A percentile compares a stretch with the other conserved stretches of the same genome.
Conservation (phyloP, 148 eudicot species). For the Persicaria maculosa region DNA sequence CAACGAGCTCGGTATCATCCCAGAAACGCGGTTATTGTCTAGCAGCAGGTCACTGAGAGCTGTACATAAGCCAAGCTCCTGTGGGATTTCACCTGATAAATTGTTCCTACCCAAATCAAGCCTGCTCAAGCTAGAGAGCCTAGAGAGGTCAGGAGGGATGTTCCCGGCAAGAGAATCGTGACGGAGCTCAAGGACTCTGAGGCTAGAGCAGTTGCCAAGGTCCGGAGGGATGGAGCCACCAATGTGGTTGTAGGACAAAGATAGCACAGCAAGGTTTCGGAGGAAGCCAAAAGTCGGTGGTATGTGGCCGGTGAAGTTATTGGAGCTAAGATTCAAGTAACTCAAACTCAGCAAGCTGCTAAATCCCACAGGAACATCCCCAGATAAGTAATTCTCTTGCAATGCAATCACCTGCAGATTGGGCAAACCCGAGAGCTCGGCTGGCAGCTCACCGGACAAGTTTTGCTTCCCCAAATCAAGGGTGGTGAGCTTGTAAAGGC, state of each 20-base stretch:
- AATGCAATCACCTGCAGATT: slow-evolving; percentile 55
- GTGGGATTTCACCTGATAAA: slow-evolving; percentile 57
- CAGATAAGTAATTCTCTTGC: slow-evolving; percentile 54
- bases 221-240: slow-evolving; percentile 55
- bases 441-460: slow-evolving; percentile 57
- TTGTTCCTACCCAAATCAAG: slow-evolving; percentile 61
- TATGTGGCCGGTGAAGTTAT: slow-evolving; percentile 52
- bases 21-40: slow-evolving; percentile 47
- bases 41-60: slow-evolving; percentile 35
- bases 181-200: slow-evolving; percentile 48
- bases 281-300: slow-evolving; percentile 65
- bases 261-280: slow-evolving; percentile 33
- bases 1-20: slow-evolving; percentile 52
- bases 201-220: slow-evolving; percentile 60
- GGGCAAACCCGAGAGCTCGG: slow-evolving; percentile 64
- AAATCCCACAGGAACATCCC: slow-evolving; percentile 72
- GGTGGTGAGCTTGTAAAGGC: slow-evolving; percentile 46
- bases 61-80: slow-evolving; percentile 34
- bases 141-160: slow-evolving; percentile 52
- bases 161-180: slow-evolving; percentile 36
- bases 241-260: slow-evolving; percentile 43
- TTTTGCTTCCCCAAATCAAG: slow-evolving; percentile 70
- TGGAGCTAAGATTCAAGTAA: slow-evolving; percentile 72
- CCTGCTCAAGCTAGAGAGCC: slow-evolving; percentile 32
- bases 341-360: slow-evolving; percentile 59